Evolutionary conservation across 2,329 filamentous ascomycete genomes (phyloP).

Genomic region (Cladosporium sp.): DNA sequence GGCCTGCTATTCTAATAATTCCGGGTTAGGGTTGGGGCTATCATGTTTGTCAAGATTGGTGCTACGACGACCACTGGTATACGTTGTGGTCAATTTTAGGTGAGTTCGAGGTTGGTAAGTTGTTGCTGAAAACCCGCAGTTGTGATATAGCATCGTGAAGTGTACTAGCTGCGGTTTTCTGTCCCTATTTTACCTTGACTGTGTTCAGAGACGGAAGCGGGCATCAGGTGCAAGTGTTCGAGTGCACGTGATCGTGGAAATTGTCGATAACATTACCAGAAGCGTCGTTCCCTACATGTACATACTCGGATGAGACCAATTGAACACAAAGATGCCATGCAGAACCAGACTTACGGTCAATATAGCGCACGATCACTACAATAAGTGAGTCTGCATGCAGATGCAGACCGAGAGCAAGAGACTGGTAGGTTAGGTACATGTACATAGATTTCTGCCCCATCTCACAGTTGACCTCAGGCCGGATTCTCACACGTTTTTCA

Average conservation of each 20-base stretch:
- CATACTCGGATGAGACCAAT: not conserved
- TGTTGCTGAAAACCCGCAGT: too few relatives aligned
- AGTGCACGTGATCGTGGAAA: not conserved
- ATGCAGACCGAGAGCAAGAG: not conserved
- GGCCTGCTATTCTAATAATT: too few relatives aligned
- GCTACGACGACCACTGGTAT: not conserved
- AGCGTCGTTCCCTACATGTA: not conserved
- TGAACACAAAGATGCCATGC: not conserved
- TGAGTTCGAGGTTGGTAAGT: not conserved
- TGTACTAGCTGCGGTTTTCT: not conserved
- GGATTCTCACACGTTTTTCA: too few relatives aligned
- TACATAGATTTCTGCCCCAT: not conserved
- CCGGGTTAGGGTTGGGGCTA: not conserved
- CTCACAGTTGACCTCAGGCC: too few relatives aligned
- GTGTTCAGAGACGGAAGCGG: too few relatives aligned
- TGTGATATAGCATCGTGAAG: not conserved
- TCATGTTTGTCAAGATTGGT: not conserved
- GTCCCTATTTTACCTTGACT: not conserved
- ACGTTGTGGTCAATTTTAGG: not conserved
- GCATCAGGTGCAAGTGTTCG: too few relatives aligned
- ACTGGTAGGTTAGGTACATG: not conserved
- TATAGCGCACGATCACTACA: not conserved
- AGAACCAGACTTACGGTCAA: not conserved
- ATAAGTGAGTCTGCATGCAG: not conserved
- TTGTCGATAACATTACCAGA: not conserved